Evolutionary conservation across 2,329 filamentous ascomycete species (phyloP).

Genomic region (Ciborinia camelliae): DNA sequence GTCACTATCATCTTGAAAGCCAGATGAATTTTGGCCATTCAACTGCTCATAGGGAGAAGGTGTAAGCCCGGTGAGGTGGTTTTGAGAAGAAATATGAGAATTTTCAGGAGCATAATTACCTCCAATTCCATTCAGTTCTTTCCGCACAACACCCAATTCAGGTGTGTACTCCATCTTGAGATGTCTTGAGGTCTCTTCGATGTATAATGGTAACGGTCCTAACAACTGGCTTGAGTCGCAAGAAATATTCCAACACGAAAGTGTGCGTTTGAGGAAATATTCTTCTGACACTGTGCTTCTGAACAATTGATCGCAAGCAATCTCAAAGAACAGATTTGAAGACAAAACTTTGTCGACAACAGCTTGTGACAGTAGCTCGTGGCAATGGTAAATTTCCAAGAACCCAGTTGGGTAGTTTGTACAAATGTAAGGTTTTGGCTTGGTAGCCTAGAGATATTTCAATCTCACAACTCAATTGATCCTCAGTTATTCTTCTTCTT

Average conservation of each 20-base stretch:
- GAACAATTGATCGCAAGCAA: not conserved
- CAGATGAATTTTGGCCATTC: conserved; percentile 7
- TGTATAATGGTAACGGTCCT: not conserved
- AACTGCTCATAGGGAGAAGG: conserved; percentile 20
- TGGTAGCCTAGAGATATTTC: conserved; percentile 12
- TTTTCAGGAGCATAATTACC: conserved; percentile 21
- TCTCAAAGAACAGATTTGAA: not conserved
- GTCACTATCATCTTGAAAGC: conserved; percentile 6
- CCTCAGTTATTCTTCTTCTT: conserved; percentile 1
- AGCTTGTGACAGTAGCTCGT: not conserved
- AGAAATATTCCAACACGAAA: conserved; percentile 8
- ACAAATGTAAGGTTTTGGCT: conserved; percentile 12
- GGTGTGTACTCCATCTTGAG: conserved; percentile 14
- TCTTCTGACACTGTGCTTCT: not conserved
- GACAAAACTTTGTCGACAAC: not conserved
- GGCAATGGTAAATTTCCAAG: not conserved
- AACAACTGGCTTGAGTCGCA: not conserved
- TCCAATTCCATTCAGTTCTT: conserved; percentile 10
- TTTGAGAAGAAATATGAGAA: conserved; percentile 8
- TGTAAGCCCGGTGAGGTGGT: conserved; percentile 20
- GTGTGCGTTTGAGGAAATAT: not conserved
- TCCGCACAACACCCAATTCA: not conserved
- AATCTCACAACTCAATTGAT: conserved; percentile 4
- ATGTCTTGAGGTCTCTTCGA: conserved; percentile 17
- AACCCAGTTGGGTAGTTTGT: not conserved